Evolutionary conservation across 768 basidiomycete species (phyloP), one percentile per base, ranked within the genome.

Genomic region (Russula sp.): DNA sequence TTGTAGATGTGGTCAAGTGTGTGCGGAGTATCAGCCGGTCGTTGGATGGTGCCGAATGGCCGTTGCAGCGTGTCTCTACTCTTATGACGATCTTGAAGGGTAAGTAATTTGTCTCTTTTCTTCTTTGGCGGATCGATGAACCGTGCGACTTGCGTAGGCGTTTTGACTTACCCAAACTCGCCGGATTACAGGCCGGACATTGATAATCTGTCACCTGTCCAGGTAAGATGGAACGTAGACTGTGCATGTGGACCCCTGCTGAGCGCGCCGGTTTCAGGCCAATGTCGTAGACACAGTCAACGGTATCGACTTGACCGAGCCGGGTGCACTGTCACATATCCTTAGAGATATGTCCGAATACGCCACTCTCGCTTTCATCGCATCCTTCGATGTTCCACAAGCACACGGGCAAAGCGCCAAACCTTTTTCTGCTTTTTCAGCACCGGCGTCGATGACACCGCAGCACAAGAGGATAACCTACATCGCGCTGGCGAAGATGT

Each of bases 161-260:
- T 89, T 40, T 76, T 91, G 68, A 94, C 90, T 0, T 97, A 97
- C 71, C 78, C 86, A 2, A 79, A 80, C 61, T 94, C 92, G 0
- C 86, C 89, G 16, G 93, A 96, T 71, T 96, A 92, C 73, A 80
- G 94, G 48, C 88, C 91, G 1, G 96, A 99, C 70, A 79, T 94
- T 48, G 95, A 98, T 71, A 75, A 78, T 24, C 78, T 98, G 42
- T 84, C 85, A 24, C 89, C 92, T 49, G 83, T 92, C 8, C 91
- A 93, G 82, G 90, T 89, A 72, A 44, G 78, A 61, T 22, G 7
- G 16, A 24, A 8, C 16, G 20, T 9, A 6, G 20, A 48, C 5
- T 63, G 3, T 20, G 4, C 52, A 22, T 2, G 36, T 10, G 64
- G 34, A 6, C 18, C 6, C 4, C 46, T 55, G n/a, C 52, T 50